A percentile compares a stretch with the other conserved stretches of the same genome.
Conservation (phyloP, 2,329 filamentous ascomycete genomes). For the Colletotrichum sublineola region DNA sequence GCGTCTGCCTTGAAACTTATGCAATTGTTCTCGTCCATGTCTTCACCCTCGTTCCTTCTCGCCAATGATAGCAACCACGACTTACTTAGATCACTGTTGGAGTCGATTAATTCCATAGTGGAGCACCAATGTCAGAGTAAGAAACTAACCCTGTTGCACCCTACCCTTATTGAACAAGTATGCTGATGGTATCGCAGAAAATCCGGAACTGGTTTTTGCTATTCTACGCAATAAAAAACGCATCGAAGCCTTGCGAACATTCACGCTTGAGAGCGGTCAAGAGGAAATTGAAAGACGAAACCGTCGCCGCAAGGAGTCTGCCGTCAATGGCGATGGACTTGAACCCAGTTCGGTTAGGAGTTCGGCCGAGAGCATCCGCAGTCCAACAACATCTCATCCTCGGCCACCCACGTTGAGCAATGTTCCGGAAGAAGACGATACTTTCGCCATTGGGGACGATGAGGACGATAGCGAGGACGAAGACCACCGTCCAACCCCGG, state of each 20-base stretch:
- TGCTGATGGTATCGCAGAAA: conserved; percentile 65
- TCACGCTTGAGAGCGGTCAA: conserved; percentile 92
- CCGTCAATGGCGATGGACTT: conserved; percentile 62
- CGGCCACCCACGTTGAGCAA: conserved; percentile 71
- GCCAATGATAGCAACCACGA: conserved; percentile 92
- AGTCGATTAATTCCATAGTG: conserved; percentile 89
- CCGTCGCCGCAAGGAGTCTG: conserved; percentile 75
- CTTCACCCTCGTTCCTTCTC: conserved; percentile 89
- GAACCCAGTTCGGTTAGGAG: conserved; percentile 66
- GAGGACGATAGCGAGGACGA: conserved; percentile 72
- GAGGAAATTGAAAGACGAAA: conserved; percentile 89
- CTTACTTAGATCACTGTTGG: conserved; percentile 83
- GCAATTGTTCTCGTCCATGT: conserved; percentile 92
- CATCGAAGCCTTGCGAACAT: conserved; percentile 86
- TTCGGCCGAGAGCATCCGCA: conserved; percentile 77
- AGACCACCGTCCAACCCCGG: conserved; percentile 67
- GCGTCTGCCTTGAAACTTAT: conserved; percentile 85
- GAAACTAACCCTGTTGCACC: conserved; percentile 47
- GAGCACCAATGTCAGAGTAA: conserved; percentile 87
- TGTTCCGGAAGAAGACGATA: conserved; percentile 77
- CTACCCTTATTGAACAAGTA: conserved; percentile 3
- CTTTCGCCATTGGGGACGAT: conserved; percentile 92
- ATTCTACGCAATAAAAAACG: conserved; percentile 84
- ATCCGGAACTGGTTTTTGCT: conserved; percentile 83
- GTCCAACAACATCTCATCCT: conserved; percentile 68